A percentile compares a stretch with the other conserved stretches of the same genome.
Evolutionary conservation across 1,284 basidiomycete genomes (phyloP).

Genomic region (Pyrrhoderma lamaoense): DNA sequence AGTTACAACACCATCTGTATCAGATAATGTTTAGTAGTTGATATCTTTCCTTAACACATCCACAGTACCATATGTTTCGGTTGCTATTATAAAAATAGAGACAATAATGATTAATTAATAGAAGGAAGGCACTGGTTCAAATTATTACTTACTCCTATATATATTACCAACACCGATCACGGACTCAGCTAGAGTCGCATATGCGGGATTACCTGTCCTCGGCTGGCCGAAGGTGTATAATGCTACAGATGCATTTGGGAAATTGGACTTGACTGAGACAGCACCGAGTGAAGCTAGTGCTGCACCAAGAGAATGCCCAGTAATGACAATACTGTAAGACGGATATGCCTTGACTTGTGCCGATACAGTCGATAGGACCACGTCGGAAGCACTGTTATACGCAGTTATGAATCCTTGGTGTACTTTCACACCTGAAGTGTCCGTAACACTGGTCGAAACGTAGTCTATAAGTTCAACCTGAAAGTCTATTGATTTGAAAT

Average conservation of each 20-base stretch:
- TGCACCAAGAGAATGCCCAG: slow-evolving; percentile 35
- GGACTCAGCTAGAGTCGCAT: slow-evolving; percentile 33
- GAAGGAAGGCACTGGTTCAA: not conserved
- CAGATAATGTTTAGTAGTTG: not conserved
- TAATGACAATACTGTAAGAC: slow-evolving; percentile 30
- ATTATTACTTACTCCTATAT: slow-evolving; percentile 30
- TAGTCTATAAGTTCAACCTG: slow-evolving; percentile 29
- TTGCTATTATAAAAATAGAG: not conserved
- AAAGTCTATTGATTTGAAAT: slow-evolving; percentile 25
- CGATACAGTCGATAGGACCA: slow-evolving; percentile 30
- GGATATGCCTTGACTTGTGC: slow-evolving; percentile 29
- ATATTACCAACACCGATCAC: slow-evolving; percentile 30
- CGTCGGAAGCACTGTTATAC: slow-evolving; percentile 29
- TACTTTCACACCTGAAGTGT: slow-evolving; percentile 10
- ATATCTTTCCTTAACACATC: too few relatives aligned
- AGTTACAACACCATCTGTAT: slow-evolving; percentile 39
- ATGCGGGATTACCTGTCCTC: slow-evolving; percentile 34
- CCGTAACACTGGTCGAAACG: slow-evolving; percentile 29
- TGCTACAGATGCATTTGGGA: slow-evolving; percentile 26
- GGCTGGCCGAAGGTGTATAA: slow-evolving; percentile 43
- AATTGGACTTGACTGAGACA: slow-evolving; percentile 30
- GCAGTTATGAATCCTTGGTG: slow-evolving; percentile 19
- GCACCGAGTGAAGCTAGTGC: slow-evolving; percentile 36
- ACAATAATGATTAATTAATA: not conserved
- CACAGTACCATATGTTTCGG: slow-evolving; percentile 27